Percentiles rank a stretch among this genome's conserved stretches.
These are phyloP conservation scores for Sphaerosporella brunnea DNA, from an alignment of 495 filamentous ascomycete species.

Conservation along the genomic window DNA sequence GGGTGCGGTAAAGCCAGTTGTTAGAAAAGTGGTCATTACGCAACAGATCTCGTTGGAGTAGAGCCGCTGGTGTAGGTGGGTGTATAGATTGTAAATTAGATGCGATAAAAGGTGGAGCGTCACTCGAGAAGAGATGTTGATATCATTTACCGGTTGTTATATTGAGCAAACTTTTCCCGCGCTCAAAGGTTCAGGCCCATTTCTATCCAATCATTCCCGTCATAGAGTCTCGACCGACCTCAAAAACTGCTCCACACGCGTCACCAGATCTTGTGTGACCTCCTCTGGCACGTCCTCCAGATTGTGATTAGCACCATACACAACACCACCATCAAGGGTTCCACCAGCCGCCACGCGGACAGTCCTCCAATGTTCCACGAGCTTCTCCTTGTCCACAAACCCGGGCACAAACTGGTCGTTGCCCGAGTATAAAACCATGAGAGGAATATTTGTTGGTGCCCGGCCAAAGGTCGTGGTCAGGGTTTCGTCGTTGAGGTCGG, in stretches of 20 bases:
- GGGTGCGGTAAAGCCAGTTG: slow-evolving; percentile 31
- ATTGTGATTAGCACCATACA: slow-evolving; percentile 46
- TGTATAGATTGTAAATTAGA: not conserved
- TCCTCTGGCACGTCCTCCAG: slow-evolving; percentile 33
- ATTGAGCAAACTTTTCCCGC: too few species aligned
- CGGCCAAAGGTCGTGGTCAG: slow-evolving; percentile 47
- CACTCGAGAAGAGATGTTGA: too few species aligned
- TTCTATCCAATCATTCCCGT: too few species aligned
- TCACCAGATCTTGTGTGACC: slow-evolving; percentile 34
- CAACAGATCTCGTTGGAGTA: slow-evolving; percentile 13
- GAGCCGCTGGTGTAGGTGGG: too few species aligned
- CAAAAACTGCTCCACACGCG: slow-evolving; percentile 41
- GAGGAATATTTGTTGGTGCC: slow-evolving; percentile 35
- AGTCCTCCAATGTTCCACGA: slow-evolving; percentile 47
- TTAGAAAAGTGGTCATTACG: slow-evolving; percentile 32
- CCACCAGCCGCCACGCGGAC: slow-evolving; percentile 39
- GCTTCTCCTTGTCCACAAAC: slow-evolving; percentile 41
- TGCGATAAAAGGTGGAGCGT: too few species aligned
- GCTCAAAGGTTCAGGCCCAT: too few species aligned
- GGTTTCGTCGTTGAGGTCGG: slow-evolving; percentile 46
- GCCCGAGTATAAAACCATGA: slow-evolving; percentile 52
- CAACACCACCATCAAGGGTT: slow-evolving; percentile 24
- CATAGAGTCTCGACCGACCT: too few species aligned
- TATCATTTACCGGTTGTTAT: too few species aligned
- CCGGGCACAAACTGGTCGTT: slow-evolving; percentile 53